Evolutionary conservation across 768 basidiomycete genomes (phyloP), one percentile per base, ranked within the genome.

Genomic region (Suillus americanus): DNA sequence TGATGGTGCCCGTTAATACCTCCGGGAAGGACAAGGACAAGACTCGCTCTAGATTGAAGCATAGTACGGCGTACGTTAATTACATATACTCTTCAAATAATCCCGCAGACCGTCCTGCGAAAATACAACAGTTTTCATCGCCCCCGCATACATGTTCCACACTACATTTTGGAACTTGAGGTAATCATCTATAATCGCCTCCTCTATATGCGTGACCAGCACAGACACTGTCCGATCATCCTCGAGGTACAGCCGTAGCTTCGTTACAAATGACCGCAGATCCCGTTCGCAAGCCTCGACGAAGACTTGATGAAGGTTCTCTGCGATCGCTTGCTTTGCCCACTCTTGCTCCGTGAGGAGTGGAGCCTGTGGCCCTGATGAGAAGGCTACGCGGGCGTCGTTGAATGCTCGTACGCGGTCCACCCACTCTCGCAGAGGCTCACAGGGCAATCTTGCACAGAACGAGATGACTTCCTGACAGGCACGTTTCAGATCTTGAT

Each of bases 381-480:
- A 46, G 12, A 65, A 40, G 0, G 43, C 60, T 40, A 66, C 61
- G 28, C 76, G 76, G 10, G 77, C 68, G 16, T 65, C 50, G 55
- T 68, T 75, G 62, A 76, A 78, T 1, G 76, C 69, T 7, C 76
- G 76, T 51, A 86, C 82, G 50, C 81, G 80, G 33, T 86, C 83
- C 1, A 87, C 77, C 87, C 93, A 96, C 23, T 79, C 71, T 38
- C 81, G 85, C 20, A 95, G 74, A 0, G 90, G 84, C 4, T 79
- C 78, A 48, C 87, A 87, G 30, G 92, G 82, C 0, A 80, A 74
- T 45, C 81, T 77, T 9, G 88, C 82, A 66, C 88, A 89, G 16
- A 84, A 76, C 3, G 81, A 76, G 64, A 99, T 97, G 43, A 94
- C 83, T 46, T 88, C 86, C 78, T 97, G 94, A 77, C 96, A 99